phyloP scores from a whole-genome alignment of 2,329 filamentous ascomycete genomes.

The Beauveria sp. region DNA sequence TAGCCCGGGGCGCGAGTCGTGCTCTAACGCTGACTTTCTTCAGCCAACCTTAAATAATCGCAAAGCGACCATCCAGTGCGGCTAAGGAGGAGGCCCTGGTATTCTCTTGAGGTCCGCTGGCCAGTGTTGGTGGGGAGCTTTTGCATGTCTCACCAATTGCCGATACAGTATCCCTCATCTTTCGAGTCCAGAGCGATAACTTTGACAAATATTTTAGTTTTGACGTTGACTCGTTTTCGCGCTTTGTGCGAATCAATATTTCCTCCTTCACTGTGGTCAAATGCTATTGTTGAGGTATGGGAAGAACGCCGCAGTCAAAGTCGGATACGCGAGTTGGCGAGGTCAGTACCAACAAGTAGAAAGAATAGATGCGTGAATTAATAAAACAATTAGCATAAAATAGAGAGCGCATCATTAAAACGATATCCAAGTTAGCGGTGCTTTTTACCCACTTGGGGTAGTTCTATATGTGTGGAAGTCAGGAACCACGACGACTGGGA shows the following conservation, averaged over 20 bases:
- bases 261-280: not conserved
- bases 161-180: not conserved
- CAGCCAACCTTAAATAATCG: not conserved
- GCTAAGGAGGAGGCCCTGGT: not conserved
- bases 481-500: too few relatives aligned
- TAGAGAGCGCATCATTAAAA: too few relatives aligned
- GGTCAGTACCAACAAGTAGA: too few relatives aligned
- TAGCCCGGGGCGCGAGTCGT: not conserved
- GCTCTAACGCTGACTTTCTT: not conserved
- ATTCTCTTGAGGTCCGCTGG: not conserved
- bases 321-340: too few relatives aligned
- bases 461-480: too few relatives aligned
- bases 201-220: not conserved
- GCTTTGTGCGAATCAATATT: not conserved
- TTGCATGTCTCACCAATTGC: not conserved
- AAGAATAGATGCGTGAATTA: too few relatives aligned
- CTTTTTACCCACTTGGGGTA: too few relatives aligned
- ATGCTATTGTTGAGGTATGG: too few relatives aligned
- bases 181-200: not conserved
- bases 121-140: not conserved
- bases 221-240: not conserved
- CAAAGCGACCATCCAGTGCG: not conserved
- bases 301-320: too few relatives aligned
- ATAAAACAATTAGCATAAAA: too few relatives aligned
- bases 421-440: too few relatives aligned